phyloP scores from a whole-genome alignment of 805 yeast genomes.

The Komagataella mondaviorum region DNA sequence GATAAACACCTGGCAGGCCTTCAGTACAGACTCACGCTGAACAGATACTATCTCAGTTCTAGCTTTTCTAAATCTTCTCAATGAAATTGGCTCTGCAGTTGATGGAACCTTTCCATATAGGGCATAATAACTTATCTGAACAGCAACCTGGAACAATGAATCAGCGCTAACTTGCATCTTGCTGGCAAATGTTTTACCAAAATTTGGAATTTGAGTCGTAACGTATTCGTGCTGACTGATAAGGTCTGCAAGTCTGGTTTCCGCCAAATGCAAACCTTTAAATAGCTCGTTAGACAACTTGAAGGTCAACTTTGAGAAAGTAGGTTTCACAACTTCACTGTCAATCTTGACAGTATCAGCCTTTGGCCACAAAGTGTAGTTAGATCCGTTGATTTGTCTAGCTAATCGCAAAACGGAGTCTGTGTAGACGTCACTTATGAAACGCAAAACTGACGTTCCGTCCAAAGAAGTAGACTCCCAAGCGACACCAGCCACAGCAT shows the following conservation, averaged over 20 bases:
- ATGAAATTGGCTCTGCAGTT: conserved; percentile 38
- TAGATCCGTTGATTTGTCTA: conserved; percentile 41
- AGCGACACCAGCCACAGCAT: conserved; percentile 45
- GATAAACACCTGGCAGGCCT: conserved; percentile 49
- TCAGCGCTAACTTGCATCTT: conserved; percentile 32
- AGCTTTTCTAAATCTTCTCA: conserved; percentile 52
- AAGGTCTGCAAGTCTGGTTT: conserved; percentile 43
- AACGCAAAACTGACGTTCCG: conserved; percentile 42
- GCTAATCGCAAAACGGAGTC: conserved; percentile 45
- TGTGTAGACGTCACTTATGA: conserved; percentile 43
- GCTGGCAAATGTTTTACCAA: conserved; percentile 20
- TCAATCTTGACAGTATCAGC: conserved; percentile 22
- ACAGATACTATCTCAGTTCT: conserved; percentile 59
- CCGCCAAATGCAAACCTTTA: conserved; percentile 38
- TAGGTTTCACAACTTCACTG: conserved; percentile 22
- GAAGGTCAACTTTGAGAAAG: conserved; percentile 17
- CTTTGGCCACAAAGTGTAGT: conserved; percentile 37
- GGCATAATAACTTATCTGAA: conserved; percentile 42
- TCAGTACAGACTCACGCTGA: conserved; percentile 37
- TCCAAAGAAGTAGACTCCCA: conserved; percentile 50
- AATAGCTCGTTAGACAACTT: conserved; percentile 29
- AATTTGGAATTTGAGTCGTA: conserved; percentile 15
- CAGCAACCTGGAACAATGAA: conserved; percentile 35
- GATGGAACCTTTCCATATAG: conserved; percentile 33
- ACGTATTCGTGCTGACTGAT: conserved; percentile 45